Conservation (phyloP, 176 grass and related monocot species). For the Musa acuminata region DNA sequence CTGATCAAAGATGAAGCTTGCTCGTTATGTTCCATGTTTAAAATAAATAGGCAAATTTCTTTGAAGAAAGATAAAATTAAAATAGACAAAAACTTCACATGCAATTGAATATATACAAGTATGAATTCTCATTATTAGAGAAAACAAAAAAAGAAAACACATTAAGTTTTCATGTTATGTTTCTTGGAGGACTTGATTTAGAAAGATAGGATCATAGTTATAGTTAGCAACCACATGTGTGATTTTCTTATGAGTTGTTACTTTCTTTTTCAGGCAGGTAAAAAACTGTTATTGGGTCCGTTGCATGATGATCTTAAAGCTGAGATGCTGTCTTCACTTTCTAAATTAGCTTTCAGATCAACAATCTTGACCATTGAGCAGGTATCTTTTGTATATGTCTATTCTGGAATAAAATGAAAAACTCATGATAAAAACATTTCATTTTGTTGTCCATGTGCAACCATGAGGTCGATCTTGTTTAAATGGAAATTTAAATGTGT, state of each 20-base stretch:
- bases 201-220: neutral
- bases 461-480: neutral
- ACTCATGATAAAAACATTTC: neutral
- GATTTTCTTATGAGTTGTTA: neutral
- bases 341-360: constrained; percentile 57
- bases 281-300: constrained; percentile 32
- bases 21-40: neutral
- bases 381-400: constrained; percentile 23
- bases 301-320: constrained; percentile 54
- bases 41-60: neutral
- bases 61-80: neutral
- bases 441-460: neutral
- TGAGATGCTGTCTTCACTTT: constrained; percentile 53
- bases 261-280: constrained; percentile 44
- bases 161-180: neutral
- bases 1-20: neutral
- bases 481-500: neutral
- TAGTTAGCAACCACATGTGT: neutral
- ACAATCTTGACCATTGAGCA: constrained; percentile 44
- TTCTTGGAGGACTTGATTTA: neutral
- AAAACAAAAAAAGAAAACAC: neutral
- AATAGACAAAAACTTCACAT: neutral
- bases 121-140: neutral
- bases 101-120: neutral
- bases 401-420: neutral